Base-by-base conservation (phyloP, 2,329 filamentous ascomycete species). In the Colletotrichum agaves region DNA sequence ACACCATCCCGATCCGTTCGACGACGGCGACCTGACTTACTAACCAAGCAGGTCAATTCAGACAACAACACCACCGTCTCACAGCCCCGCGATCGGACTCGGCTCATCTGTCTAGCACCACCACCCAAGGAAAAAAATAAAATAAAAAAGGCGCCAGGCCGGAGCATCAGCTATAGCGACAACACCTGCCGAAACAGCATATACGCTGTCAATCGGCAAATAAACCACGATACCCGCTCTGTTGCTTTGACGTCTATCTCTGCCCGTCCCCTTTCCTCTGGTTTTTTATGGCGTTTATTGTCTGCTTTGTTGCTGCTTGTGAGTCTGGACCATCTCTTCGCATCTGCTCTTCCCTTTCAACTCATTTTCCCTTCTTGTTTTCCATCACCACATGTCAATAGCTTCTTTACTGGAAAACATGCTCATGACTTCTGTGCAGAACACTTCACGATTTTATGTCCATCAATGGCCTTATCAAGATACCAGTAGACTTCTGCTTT, bases 401-500 rank as follows among this genome's bases (percentile, higher is more conserved):
- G 3, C n/a, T 37, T 13, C 27, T 53, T 35, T 53, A 21, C 31
- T 53, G 17, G 49, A n/a, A 31, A 23, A 44, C 2, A 17, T 69
- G 37, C 63, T 69, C 43, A 65, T 67, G 56, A 52, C 41, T 39
- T 39, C 6, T 52, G 13, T 55, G 37, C 63, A 69, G 67, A 53
- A 53, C 49, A 37, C 69, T 69, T 75, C 61, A 77, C 73, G 75
- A 76, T 72, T 41, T 76, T 61, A 75, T 75, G 72, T 75, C 73
- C 69, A 31, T 56, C 70, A 66, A 81, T 79, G 78, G 74, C 75
- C 72, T 69, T 73, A 73, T 72, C 63, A 73, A 78, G 73, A 81
- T 78, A 80, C 76, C 78, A 73, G 69, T 77, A 76, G 72, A 74
- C 63, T 74, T 75, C 67, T 60, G 49, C 31, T 58, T 56, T 23